These are phyloP conservation scores for Micractinium conductrix DNA, from an alignment of 139 green algal genomes.

Conservation along the genomic window DNA sequence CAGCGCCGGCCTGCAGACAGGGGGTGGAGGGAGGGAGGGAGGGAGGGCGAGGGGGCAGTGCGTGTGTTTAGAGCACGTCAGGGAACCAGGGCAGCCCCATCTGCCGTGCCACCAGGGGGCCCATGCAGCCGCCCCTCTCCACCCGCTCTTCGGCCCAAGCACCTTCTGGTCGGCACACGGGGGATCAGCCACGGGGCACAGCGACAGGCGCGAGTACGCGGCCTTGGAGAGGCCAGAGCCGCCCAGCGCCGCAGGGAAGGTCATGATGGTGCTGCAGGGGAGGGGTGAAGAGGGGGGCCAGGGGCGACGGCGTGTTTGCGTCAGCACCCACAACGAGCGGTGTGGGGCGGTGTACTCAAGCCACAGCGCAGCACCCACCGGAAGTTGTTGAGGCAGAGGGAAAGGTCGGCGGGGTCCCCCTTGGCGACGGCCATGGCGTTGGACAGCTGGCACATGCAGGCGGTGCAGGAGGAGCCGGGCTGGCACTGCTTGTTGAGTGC, in stretches of 20 bases:
- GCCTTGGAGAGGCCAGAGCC: background rate
- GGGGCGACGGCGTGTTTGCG: too few relatives aligned
- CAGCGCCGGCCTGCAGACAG: background rate
- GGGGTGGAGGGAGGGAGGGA: background rate
- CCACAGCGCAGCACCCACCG: background rate
- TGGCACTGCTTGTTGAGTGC: background rate
- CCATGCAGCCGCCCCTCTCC: background rate
- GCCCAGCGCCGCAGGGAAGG: background rate
- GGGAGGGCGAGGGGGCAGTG: background rate
- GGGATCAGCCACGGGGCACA: background rate
- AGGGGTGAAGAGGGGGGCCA: background rate
- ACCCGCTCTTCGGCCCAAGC: background rate
- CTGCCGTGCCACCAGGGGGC: background rate
- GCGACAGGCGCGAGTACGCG: background rate
- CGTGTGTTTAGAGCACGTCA: background rate
- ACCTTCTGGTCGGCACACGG: constrained; percentile 3
- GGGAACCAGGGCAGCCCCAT: background rate
- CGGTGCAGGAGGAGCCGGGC: background rate
- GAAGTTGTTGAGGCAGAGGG: constrained; percentile 7
- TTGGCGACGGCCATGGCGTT: background rate
- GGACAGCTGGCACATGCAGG: background rate
- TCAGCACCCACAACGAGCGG: background rate
- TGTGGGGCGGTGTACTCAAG: background rate
- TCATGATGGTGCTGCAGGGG: background rate
- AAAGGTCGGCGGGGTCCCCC: background rate